Base-by-base conservation (phyloP, 768 basidiomycete species). In the Epithele typhae region DNA sequence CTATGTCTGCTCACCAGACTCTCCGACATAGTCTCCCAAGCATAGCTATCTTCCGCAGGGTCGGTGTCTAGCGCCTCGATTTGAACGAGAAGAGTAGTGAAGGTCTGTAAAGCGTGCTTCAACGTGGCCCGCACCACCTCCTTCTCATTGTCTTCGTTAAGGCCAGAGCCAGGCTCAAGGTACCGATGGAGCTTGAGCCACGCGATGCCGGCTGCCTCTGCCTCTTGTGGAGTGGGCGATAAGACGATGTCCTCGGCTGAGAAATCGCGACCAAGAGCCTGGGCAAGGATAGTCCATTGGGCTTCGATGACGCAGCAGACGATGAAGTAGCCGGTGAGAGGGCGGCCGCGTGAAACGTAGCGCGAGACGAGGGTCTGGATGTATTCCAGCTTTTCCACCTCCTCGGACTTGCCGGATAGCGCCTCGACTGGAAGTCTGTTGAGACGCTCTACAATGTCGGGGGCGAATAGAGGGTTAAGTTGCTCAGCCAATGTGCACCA, bases 21-120 rank as follows among this genome's bases (percentile, higher is more conserved):
- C 61, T 93, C 91, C 9, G 91, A 88, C 82, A 93, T 84, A 0
- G 91, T 92, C 60, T 93, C 91, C 84, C 85, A 92, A 42, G 87
- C 82, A 64, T 92, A 93, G n/a, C 86, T 88, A 61, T 93, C 91
- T 25, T 84, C 57, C 0, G 84, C 76, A 11, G 87, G 90, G 49
- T 89, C 85, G 3, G 72, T 69, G 12, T 91, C 88, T 80, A 92
- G 82, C 51, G 85, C 87, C 59, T 89, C 80, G 41, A 92, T 84
- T 61, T 92, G 90, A 5, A 75, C 67, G 27, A 88, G 71, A 30
- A 93, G 73, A 52, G 91, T 87, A 8, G 76, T 78, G 60, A 91
- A 90, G 49, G 84, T 86, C 48, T 87, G 78, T 68, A 88, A 72
- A 3, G 88, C 79, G 58, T 80, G 77, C 36, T 70, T 69, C 24